phyloP scores from a whole-genome alignment of 441 rosid species.

The Corymbia citriodora region DNA sequence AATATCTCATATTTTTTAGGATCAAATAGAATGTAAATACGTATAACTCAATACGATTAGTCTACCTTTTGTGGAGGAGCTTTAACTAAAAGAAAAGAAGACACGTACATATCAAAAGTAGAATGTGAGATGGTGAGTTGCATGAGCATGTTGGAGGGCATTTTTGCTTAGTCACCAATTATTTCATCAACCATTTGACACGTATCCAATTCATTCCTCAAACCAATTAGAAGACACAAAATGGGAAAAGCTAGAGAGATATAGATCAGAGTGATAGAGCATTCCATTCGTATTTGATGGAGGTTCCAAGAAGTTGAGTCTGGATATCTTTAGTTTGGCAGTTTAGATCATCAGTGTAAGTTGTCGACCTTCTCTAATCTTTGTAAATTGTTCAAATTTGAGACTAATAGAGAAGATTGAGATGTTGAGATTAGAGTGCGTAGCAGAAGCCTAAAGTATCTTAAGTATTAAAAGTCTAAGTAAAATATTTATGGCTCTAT shows the following conservation, averaged over 20 bases:
- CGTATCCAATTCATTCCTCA: neutral
- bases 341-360: neutral
- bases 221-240: neutral
- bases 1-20: neutral
- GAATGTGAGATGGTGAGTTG: neutral
- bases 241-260: neutral
- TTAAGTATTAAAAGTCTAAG: neutral
- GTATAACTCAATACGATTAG: neutral
- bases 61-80: neutral
- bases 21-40: neutral
- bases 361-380: neutral
- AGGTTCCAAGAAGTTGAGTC: rapidly evolving
- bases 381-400: no score
- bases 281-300: neutral
- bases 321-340: no score
- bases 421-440: neutral
- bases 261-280: neutral
- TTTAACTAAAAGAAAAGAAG: neutral
- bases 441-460: no score
- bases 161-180: neutral
- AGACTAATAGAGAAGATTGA: neutral
- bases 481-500: neutral
- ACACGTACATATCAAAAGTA: no score
- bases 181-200: neutral
- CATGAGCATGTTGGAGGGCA: neutral